These are phyloP conservation scores for Daldinia childiae DNA, from an alignment of 495 filamentous ascomycete species.

Conservation along the genomic window DNA sequence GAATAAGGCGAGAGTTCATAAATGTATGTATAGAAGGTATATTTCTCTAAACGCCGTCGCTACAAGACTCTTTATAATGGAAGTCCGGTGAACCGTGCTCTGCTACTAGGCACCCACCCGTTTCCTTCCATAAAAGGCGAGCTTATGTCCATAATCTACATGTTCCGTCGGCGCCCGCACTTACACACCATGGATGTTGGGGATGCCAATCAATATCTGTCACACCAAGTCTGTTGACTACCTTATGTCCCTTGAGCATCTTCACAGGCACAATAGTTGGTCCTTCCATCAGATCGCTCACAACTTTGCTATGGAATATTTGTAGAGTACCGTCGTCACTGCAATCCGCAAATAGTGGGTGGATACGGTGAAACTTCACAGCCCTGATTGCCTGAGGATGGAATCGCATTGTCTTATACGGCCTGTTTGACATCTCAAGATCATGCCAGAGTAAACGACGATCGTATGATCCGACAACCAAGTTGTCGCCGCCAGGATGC, in stretches of 20 bases:
- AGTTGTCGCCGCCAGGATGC: conserved; percentile 90
- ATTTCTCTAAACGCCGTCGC: conserved; percentile 39
- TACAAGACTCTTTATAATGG: conserved; percentile 26
- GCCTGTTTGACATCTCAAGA: conserved; percentile 85
- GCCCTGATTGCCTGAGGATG: conserved; percentile 89
- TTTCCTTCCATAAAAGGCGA: conserved; percentile 5
- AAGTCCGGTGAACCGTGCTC: conserved; percentile 22
- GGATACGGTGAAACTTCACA: conserved; percentile 83
- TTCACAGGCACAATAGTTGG: conserved; percentile 95
- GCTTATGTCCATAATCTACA: conserved; percentile 58
- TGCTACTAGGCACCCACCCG: conserved; percentile 22
- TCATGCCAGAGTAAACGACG: conserved; percentile 96
- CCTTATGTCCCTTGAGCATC: conserved; percentile 88
- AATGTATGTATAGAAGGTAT: conserved; percentile 6
- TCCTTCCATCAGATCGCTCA: conserved; percentile 92
- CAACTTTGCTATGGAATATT: conserved; percentile 96
- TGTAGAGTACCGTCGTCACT: conserved; percentile 94
- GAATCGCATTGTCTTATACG: conserved; percentile 96
- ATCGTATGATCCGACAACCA: conserved; percentile 94
- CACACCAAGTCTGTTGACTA: conserved; percentile 82
- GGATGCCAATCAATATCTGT: conserved; percentile 96
- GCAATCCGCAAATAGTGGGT: conserved; percentile 91
- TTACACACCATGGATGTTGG: conserved; percentile 89
- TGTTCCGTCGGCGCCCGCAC: conserved; percentile 92
- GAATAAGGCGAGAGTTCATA: background rate